These are phyloP conservation scores for Suillus paluster DNA, from an alignment of 768 basidiomycete genomes.

Conservation along the genomic window DNA sequence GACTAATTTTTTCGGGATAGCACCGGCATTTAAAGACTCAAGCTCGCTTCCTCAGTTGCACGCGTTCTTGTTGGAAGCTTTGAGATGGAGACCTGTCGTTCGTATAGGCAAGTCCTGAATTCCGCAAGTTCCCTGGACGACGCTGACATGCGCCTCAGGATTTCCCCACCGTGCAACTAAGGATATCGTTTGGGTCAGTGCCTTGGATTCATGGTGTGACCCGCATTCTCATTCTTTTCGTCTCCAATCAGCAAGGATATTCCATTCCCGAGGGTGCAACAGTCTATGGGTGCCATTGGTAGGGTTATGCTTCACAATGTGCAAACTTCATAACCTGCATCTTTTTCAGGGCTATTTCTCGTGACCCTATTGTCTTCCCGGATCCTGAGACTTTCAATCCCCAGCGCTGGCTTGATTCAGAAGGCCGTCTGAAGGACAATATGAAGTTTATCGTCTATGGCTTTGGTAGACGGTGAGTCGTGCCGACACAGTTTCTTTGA, in stretches of 20 bases:
- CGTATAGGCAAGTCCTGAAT: conserved; percentile 30
- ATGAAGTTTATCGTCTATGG: conserved; percentile 54
- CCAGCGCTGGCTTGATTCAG: conserved; percentile 53
- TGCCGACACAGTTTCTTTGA: no score
- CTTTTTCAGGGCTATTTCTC: conserved; percentile 49
- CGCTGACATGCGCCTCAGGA: conserved; percentile 31
- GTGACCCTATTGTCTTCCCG: conserved; percentile 54
- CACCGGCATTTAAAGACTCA: conserved; percentile 41
- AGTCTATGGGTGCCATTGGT: conserved; percentile 39
- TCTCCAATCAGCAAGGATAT: conserved; percentile 33
- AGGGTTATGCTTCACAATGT: background rate
- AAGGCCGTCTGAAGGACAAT: conserved; percentile 50
- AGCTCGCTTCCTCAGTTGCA: conserved; percentile 37
- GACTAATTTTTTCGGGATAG: conserved; percentile 19
- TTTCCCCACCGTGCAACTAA: conserved; percentile 64
- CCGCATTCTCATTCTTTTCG: background rate
- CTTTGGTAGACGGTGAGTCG: conserved; percentile 48
- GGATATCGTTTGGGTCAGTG: conserved; percentile 59
- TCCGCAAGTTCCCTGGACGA: background rate
- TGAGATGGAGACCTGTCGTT: conserved; percentile 39
- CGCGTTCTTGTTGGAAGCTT: conserved; percentile 41
- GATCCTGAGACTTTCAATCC: conserved; percentile 59
- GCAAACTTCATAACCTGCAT: background rate
- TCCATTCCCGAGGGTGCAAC: conserved; percentile 39
- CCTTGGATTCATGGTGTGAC: background rate